Base-by-base conservation (phyloP, 257 asterid genomes). In the Dorcoceras hygrometricum region DNA sequence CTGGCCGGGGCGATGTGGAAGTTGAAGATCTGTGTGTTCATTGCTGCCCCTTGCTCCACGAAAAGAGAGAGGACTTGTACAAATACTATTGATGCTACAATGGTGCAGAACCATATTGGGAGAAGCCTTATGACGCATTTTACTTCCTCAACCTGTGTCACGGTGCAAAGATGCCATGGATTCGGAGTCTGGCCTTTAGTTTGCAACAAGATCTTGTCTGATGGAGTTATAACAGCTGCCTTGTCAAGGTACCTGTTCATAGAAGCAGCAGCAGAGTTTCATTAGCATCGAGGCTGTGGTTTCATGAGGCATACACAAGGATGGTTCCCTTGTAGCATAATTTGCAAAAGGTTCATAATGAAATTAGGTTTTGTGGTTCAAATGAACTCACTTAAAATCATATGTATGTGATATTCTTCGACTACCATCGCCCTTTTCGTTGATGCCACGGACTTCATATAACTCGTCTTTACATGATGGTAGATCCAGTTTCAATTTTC, bases 41-140 rank as follows among this genome's bases (percentile, higher is more conserved):
- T 89, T 19, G 92, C 86, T 36, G 91, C 76, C 68, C 96, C 96
- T 70, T 87, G 96, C 73, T 87, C 96, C 8, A 89, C 95, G 16
- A 89, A 89, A 67, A 89, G 93, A 6, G 96, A 89, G 19, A 85
- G 79, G 51, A 89, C 93, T 78, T 89, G 96, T 24, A 85, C 95
- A 28, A 83, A 87, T 11, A 85, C 91, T 58, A 82, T 61, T 43
- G 96, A 89, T 20, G 93, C 82, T 23, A 89, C 71, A 1, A 83
- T 89, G 68, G 95, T 78, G 80, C 96, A 89, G 36, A 87, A 73
- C 96, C 96, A 89, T 85, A 89, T 87, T 23, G 96, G 96, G 5
- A 89, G 79, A 23, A 89, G 77, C 59, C 95, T 79, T 20, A 89
- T 19, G 26, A 89, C 85, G 23, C 96, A 85, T 75, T 89, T 89